phyloP scores from a whole-genome alignment of 345 rosid genomes.

The Sonneratia caseolaris region DNA sequence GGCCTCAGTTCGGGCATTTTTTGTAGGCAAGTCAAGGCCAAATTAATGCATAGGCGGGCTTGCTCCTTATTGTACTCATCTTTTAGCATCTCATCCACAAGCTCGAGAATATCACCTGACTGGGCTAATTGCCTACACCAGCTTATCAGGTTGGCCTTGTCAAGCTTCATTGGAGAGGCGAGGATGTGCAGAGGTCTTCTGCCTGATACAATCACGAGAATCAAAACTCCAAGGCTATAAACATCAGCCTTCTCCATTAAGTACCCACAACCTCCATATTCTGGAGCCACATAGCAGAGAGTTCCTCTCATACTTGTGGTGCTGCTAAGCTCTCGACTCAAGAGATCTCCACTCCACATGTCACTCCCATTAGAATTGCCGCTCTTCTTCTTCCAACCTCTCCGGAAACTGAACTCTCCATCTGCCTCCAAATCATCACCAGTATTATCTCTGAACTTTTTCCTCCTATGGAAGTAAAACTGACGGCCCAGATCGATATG shows the following conservation, averaged over 20 bases:
- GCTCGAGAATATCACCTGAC: slow-evolving; percentile 67
- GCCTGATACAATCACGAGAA: slow-evolving; percentile 86
- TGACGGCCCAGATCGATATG: slow-evolving; percentile 38
- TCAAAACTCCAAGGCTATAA: slow-evolving; percentile 86
- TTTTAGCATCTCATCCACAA: slow-evolving; percentile 78
- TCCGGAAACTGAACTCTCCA: slow-evolving; percentile 90
- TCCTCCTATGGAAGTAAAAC: slow-evolving; percentile 34
- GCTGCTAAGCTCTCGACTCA: slow-evolving; percentile 94
- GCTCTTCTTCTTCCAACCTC: slow-evolving; percentile 62
- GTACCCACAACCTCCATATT: slow-evolving; percentile 78
- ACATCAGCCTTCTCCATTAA: slow-evolving; percentile 95
- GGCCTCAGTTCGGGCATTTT: slow-evolving; percentile 83
- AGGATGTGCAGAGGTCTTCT: slow-evolving; percentile 89
- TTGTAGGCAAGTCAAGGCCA: slow-evolving; percentile 79
- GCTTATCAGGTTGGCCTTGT: slow-evolving; percentile 85
- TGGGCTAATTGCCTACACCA: slow-evolving; percentile 97
- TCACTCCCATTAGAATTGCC: slow-evolving; percentile 57
- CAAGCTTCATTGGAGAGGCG: slow-evolving; percentile 93
- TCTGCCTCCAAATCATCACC: slow-evolving; percentile 29
- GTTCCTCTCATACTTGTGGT: slow-evolving; percentile 99
- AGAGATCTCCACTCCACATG: slow-evolving; percentile 93
- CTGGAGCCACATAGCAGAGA: slow-evolving; percentile 90
- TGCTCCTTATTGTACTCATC: slow-evolving; percentile 64
- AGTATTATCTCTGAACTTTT: slow-evolving; percentile 30
- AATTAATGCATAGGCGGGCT: slow-evolving; percentile 76